Evolutionary conservation across 2,329 filamentous ascomycete genomes (phyloP).

Genomic region (Triangularia setosa): DNA sequence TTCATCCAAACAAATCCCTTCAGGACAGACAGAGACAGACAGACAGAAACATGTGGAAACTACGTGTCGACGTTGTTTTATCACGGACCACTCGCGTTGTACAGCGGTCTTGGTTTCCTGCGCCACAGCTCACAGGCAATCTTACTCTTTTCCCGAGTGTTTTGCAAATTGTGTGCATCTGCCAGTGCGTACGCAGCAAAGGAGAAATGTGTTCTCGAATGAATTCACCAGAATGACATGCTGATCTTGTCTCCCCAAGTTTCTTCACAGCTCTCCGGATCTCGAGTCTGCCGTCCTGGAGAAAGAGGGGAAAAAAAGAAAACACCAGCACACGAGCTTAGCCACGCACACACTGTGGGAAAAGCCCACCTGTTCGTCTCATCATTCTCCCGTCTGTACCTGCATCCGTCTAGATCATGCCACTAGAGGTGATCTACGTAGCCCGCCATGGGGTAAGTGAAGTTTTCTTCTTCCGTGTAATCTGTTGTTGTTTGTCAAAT

Average conservation of each 20-base stretch:
- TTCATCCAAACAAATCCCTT: background rate
- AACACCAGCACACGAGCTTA: background rate
- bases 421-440: constrained; percentile 69
- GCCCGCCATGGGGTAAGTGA: constrained; percentile 70
- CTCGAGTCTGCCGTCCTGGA: background rate
- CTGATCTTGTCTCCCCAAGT: background rate
- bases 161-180: background rate
- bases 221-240: background rate
- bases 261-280: too few relatives aligned
- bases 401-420: constrained; percentile 41
- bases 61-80: background rate
- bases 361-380: background rate
- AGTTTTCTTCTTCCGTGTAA: background rate
- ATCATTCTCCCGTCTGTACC: background rate
- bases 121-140: background rate
- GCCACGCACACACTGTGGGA: background rate
- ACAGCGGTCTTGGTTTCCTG: background rate
- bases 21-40: background rate
- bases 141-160: background rate
- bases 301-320: background rate
- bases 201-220: background rate
- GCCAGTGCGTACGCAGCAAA: background rate
- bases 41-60: background rate
- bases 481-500: background rate
- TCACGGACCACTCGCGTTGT: background rate